Percentiles rank a stretch among this genome's conserved stretches.
Evolutionary conservation across 106 monocot species (phyloP).

Genomic region (Posidonia australis): DNA sequence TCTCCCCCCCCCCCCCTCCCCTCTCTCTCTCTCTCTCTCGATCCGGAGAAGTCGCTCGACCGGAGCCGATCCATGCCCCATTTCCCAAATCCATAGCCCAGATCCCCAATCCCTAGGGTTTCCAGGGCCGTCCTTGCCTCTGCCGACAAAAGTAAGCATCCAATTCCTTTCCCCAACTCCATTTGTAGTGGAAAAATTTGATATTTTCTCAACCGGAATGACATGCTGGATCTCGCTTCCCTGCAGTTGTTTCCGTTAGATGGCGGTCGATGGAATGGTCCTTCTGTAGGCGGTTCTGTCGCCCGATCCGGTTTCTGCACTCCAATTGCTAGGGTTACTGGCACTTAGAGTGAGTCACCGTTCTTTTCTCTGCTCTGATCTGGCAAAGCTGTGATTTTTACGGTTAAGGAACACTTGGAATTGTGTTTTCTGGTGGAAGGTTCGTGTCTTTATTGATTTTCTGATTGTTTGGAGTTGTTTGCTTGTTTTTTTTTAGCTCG

Average conservation of each 20-base stretch:
- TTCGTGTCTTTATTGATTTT: background rate
- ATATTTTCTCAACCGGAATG: background rate
- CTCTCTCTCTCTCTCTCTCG: background rate
- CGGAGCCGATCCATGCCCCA: background rate
- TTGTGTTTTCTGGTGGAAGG: background rate
- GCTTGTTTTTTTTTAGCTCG: background rate
- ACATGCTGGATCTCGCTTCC: background rate
- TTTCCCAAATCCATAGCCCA: background rate
- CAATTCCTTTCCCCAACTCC: background rate
- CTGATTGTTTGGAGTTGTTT: background rate
- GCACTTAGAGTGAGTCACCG: background rate
- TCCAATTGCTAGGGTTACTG: slow-evolving; percentile 5
- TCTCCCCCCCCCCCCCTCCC: no score
- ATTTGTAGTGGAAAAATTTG: background rate
- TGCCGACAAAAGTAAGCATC: slow-evolving; percentile 1
- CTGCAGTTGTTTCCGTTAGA: background rate
- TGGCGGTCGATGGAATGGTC: no score
- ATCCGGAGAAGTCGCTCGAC: background rate
- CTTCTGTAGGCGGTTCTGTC: background rate
- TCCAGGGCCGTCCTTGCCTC: background rate
- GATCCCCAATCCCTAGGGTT: background rate
- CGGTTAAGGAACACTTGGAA: background rate
- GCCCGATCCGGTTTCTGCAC: background rate
- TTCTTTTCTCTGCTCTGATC: background rate
- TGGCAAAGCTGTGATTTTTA: background rate